Percentiles rank a stretch among this genome's conserved stretches.
Conservation (phyloP, 2,329 filamentous ascomycete genomes). For the Aspergillus quadricinctus region DNA sequence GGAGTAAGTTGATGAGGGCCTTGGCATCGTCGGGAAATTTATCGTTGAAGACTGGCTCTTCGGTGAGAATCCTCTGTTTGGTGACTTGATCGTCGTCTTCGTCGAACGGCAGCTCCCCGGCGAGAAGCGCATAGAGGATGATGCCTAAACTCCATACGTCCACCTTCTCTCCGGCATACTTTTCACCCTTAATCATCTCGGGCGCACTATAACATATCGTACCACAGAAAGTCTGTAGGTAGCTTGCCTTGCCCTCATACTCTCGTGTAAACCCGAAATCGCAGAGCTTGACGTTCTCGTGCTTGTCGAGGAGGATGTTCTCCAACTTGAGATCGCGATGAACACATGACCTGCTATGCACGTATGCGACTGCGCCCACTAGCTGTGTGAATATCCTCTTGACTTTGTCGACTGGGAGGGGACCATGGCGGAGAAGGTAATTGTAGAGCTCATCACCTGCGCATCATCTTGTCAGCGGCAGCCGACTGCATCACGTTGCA, state of each 20-base stretch:
- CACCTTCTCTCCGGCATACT: conserved; percentile 96
- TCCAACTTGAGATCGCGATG: conserved; percentile 96
- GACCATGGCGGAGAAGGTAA: conserved; percentile 82
- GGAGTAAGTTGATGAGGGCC: conserved; percentile 69
- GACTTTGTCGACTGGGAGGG: conserved; percentile 77
- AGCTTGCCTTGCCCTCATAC: conserved; percentile 91
- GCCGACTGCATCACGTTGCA: not conserved
- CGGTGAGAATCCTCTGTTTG: conserved; percentile 74
- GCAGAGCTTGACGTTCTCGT: conserved; percentile 95
- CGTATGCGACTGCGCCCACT: conserved; percentile 89
- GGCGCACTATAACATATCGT: conserved; percentile 97
- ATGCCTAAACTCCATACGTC: conserved; percentile 98
- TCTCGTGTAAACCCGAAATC: conserved; percentile 98
- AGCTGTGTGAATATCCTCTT: conserved; percentile 96
- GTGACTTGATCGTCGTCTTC: conserved; percentile 90
- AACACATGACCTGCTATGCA: conserved; percentile 91
- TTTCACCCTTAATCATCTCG: conserved; percentile 97
- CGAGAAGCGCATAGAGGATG: conserved; percentile 78
- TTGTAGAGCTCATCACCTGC: conserved; percentile 95
- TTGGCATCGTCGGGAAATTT: conserved; percentile 73
- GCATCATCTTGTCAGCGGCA: conserved; percentile 8
- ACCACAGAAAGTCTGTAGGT: conserved; percentile 95
- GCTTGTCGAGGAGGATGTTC: conserved; percentile 91
- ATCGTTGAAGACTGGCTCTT: conserved; percentile 81
- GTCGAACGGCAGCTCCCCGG: conserved; percentile 84